Evolutionary conservation across 2,329 filamentous ascomycete species (phyloP), one percentile per base, ranked within the genome.

Genomic region (Penicillium corylophilum): DNA sequence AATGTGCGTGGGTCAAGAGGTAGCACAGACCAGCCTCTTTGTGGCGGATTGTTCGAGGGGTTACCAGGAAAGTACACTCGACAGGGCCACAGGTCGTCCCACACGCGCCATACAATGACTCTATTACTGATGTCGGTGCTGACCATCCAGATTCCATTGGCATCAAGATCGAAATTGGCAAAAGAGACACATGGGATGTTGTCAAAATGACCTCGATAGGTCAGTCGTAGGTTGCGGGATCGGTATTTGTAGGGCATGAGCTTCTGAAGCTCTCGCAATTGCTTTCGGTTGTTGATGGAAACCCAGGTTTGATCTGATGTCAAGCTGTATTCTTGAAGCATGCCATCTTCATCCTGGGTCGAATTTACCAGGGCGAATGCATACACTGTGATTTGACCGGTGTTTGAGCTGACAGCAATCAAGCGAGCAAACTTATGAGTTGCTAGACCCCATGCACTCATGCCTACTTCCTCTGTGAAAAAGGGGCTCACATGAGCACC

Each of bases 361-460:
- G 60, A 45, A 38, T 74, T 69, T 3, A 75, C 70, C 46, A 87
- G 72, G 0, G 80, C 83, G 60, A 83, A 82, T 13, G 82, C 81
- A 61, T 83, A 82, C 1, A 87, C 75, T 3, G 77, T 80, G 24
- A 88, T 79, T 15, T 74, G 64, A 20, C 77, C 75, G 0, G 79
- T 82, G 67, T 99, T 99, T 0, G 89, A 85, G 61, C 88, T 89
- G 35, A 95, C 86, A 0, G 93, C 94, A 56, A 99, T 87, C 55
- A 96, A 76, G 0, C 92, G 84, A n/a, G 89, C 90, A 56, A 85
- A 76, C 55, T 83, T 80, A 68, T 97, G 93, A 10, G 96, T 80
- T 7, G 90, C 87, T 43, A 96, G 72, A 0, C 93, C 94, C 94
- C 94, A 99, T 2, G 92, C 93, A 53, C 89, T 93, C 22, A 73